Percentiles rank a stretch among this genome's conserved stretches.
Conservation (phyloP, 495 filamentous ascomycete genomes). For the Apodospora peruviana region DNA sequence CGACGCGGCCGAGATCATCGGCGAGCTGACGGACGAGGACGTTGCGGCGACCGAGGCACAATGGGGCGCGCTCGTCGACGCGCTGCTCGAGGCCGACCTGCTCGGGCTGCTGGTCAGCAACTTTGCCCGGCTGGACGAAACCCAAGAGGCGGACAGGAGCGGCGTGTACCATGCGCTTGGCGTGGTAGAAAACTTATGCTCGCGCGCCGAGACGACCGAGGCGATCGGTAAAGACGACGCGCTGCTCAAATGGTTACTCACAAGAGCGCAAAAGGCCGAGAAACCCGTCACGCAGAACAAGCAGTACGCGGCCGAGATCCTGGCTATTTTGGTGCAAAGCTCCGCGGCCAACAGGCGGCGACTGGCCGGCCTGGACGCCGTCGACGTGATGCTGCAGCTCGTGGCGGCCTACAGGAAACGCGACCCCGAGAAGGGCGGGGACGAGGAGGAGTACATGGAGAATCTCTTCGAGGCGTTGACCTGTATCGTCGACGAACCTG, state of each 20-base stretch:
- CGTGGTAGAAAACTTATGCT: conserved; percentile 82
- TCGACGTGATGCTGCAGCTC: conserved; percentile 76
- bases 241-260: conserved; percentile 70
- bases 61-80: conserved; percentile 76
- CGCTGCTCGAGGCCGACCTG: conserved; percentile 77
- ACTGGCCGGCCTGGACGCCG: conserved; percentile 61
- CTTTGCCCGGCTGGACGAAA: conserved; percentile 75
- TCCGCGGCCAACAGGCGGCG: conserved; percentile 62
- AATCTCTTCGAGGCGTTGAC: conserved; percentile 83
- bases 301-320: conserved; percentile 87
- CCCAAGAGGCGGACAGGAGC: conserved; percentile 66
- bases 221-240: conserved; percentile 61
- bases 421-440: conserved; percentile 78
- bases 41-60: conserved; percentile 77
- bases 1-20: conserved; percentile 81
- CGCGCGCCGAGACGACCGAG: conserved; percentile 55
- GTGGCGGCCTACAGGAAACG: conserved; percentile 83
- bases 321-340: conserved; percentile 67
- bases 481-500: conserved; percentile 68
- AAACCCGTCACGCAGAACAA: conserved; percentile 69
- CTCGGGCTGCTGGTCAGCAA: conserved; percentile 80
- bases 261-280: conserved; percentile 43
- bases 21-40: conserved; percentile 92
- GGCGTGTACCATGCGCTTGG: conserved; percentile 84
- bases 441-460: conserved; percentile 92